These are phyloP conservation scores for Oryza rufipogon DNA, from an alignment of 176 grass and related monocot genomes.

Conservation along the genomic window DNA sequence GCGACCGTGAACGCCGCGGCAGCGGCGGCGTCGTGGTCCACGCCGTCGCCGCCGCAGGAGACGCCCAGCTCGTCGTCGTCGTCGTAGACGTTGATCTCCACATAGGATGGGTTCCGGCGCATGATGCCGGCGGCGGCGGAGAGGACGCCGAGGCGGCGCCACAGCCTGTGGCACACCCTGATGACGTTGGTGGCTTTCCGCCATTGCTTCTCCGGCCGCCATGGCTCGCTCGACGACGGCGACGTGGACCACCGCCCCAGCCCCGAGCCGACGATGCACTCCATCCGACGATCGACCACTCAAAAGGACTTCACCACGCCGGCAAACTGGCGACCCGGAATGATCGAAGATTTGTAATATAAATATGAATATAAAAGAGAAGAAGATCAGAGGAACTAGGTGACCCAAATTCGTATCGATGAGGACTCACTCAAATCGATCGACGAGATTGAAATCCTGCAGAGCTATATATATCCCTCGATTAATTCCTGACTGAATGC, in stretches of 20 bases:
- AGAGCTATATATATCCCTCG: too few species aligned
- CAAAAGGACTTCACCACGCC: too few species aligned
- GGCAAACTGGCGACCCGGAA: too few species aligned
- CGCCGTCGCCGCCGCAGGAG: neutral
- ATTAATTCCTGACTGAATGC: too few species aligned
- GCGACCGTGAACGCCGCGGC: conserved; percentile 16
- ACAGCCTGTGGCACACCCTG: conserved; percentile 45
- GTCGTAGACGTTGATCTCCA: conserved; percentile 40
- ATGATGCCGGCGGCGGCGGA: neutral
- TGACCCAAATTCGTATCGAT: too few species aligned
- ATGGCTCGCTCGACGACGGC: neutral
- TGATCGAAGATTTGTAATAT: too few species aligned
- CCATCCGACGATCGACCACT: too few species aligned
- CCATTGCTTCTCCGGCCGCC: conserved; percentile 40
- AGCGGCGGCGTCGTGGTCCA: too few species aligned
- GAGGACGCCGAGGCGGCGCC: neutral
- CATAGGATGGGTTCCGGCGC: conserved; percentile 27
- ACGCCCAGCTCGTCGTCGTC: neutral
- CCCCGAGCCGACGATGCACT: conserved; percentile 1
- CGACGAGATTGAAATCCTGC: too few species aligned
- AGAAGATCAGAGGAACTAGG: too few species aligned
- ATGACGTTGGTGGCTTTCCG: conserved; percentile 47
- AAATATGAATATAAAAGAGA: too few species aligned
- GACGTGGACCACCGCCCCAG: neutral
- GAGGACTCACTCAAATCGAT: too few species aligned